Evolutionary conservation across 768 basidiomycete genomes (phyloP), one percentile per base, ranked within the genome.

Genomic region (Pisolithus tinctorius): DNA sequence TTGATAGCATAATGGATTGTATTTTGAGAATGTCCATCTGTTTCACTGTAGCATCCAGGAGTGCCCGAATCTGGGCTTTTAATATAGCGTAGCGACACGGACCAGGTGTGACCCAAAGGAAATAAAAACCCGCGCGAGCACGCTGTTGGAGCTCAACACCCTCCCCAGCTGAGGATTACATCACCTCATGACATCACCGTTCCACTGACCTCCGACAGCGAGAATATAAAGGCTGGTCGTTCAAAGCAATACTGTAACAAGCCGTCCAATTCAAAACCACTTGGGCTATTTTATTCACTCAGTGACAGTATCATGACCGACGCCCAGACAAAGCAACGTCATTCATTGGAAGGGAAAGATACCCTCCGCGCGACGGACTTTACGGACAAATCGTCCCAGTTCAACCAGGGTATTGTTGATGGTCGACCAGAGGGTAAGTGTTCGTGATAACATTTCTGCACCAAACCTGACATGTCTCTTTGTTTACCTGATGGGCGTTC

Each of bases 301-400:
- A 13, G 16, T 16, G n/a, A 16, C 39, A 17, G 23, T 41, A 47
- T 36, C 44, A 60, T 60, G 47, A 29, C 47, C 23, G 39, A 27
- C 39, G 30, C 49, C 16, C 64, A 60, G 25, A 7, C 43, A 8
- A 45, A 26, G n/a, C 54, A 51, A 20, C 53, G 57, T 10, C 65
- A 58, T 31, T 62, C 60, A 2, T 55, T 63, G 17, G 43, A 55
- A 23, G 63, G 53, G 16, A 61, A 65, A 16, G 53, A 55, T 40
- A 37, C 51, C 6, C 39, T 57, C 31, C 57, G 45, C 13, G 49
- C 50, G 1, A 56, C 53, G n/a, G 53, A 59, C 50, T 59, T 60
- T 29, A 51, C 48, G 45, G 51, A 58, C 9, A 49, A 48, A 4
- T 48, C 58, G 6, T 44, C 54, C 3, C 1, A 52, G 1, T 16